Evolutionary conservation across 495 filamentous ascomycete species (phyloP), one percentile per base, ranked within the genome.

Genomic region (Sabuloglossum arenarium): DNA sequence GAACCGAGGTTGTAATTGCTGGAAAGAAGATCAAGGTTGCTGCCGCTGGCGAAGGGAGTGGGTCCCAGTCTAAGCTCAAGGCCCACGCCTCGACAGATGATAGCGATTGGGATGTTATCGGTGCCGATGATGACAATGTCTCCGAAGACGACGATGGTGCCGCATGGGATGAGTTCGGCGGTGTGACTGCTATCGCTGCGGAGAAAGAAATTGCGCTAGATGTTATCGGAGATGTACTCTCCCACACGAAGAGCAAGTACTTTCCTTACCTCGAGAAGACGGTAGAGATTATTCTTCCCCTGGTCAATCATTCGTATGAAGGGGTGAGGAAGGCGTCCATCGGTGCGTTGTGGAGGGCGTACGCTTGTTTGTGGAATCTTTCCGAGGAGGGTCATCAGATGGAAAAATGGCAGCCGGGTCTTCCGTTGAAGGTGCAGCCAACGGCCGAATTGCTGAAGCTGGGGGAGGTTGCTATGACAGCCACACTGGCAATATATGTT

Each of bases 181-280:
- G 81, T 57, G 82, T 91, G 31, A 90, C 85, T 27, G 85, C 86
- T 42, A 78, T 96, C 53, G 88, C 90, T 24, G 73, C 94, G 57
- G 91, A 98, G 73, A 96, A 98, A 69, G 91, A 98, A 70, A 94
- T 97, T 58, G 91, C 93, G 45, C 76, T 93, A 43, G 91, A 98
- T 69, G 88, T 95, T 14, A 73, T 96, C 43, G 91, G 90, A 54
- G 91, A 98, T 63, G 77, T 98, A 30, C 79, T 98, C 61, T 85
- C 84, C 39, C 78, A 93, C 69, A 85, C 87, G 45, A 85, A 82
- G 64, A 72, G 73, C 58, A 73, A 81, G 39, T 87, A 77, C 65
- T 69, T 94, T 30, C 89, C 91, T 14, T 96, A 90, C 68, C 82
- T 97, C 56, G 80, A 96, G 70, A 86, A 85, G 75, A 86, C 88